Conservation (phyloP, 2,329 filamentous ascomycete genomes). For the Colletotrichum tabaci region DNA sequence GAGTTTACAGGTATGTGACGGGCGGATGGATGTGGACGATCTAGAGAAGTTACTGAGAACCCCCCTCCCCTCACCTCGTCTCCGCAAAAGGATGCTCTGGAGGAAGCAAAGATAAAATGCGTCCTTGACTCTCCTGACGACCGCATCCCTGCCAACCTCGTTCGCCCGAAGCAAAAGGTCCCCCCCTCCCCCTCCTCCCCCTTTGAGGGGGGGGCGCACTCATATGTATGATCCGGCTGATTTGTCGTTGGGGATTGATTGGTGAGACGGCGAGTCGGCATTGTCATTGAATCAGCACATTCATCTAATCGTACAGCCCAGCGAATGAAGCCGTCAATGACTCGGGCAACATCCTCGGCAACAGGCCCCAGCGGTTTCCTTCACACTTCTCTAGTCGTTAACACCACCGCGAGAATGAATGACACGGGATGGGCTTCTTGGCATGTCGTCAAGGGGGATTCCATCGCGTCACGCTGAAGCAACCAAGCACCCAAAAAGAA, state of each 20-base stretch:
- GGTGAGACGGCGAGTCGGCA: background rate
- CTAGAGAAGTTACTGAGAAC: slow-evolving; percentile 32
- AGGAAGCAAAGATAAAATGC: slow-evolving; percentile 1
- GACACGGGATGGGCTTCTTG: too few relatives aligned
- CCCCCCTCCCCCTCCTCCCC: background rate
- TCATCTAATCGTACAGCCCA: background rate
- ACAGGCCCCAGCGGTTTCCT: too few relatives aligned
- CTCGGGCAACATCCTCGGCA: slow-evolving; percentile 9
- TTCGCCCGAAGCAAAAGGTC: slow-evolving; percentile 29
- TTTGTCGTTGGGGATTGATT: background rate
- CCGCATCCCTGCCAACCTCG: background rate
- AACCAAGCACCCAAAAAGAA: too few relatives aligned
- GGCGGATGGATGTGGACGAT: background rate
- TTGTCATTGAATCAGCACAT: slow-evolving; percentile 9
- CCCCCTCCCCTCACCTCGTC: slow-evolving; percentile 1
- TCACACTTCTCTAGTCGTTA: too few relatives aligned
- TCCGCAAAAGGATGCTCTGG: slow-evolving; percentile 8
- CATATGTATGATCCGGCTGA: background rate
- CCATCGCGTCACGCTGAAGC: too few relatives aligned
- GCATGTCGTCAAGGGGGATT: too few relatives aligned
- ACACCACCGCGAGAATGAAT: too few relatives aligned
- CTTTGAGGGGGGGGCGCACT: too few relatives aligned
- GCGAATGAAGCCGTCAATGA: slow-evolving; percentile 17
- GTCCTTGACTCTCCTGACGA: slow-evolving; percentile 25
- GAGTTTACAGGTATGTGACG: background rate